Conservation (phyloP, 208 protist genomes). For the Strigomonas galati region DNA sequence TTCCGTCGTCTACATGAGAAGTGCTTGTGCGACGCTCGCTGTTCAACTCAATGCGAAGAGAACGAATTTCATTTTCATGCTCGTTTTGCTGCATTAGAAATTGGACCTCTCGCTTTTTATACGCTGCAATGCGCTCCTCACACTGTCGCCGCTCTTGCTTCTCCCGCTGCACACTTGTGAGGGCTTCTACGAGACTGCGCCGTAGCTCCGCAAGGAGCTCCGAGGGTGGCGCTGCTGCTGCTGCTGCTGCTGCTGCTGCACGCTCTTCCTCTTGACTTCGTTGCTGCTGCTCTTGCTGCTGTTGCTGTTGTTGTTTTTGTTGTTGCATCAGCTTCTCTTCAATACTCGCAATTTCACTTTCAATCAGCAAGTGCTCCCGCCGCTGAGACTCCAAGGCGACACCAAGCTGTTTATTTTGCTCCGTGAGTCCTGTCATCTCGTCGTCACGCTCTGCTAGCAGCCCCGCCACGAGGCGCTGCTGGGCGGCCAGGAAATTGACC, state of each 20-base stretch:
- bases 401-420: not conserved
- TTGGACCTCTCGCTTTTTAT: conserved; percentile 1
- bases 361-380: not conserved
- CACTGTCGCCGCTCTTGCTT: not conserved
- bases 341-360: not conserved
- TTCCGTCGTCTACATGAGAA: not conserved
- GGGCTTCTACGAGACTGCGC: not conserved
- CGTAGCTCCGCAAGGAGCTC: not conserved
- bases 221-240: too few relatives aligned
- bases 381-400: not conserved
- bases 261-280: too few relatives aligned
- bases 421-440: not conserved
- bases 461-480: not conserved
- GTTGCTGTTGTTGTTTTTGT: not conserved
- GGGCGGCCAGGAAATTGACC: not conserved
- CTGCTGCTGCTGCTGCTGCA: not conserved
- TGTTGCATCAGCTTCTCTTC: not conserved
- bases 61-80: conserved; percentile 14
- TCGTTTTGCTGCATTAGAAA: conserved; percentile 6
- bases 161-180: not conserved
- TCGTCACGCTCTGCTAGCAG: not conserved
- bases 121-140: conserved; percentile 4
- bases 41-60: conserved; percentile 11
- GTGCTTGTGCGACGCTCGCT: not conserved
- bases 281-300: not conserved